phyloP scores from a whole-genome alignment of 2,329 filamentous ascomycete genomes.

The Exserohilum rostratum region DNA sequence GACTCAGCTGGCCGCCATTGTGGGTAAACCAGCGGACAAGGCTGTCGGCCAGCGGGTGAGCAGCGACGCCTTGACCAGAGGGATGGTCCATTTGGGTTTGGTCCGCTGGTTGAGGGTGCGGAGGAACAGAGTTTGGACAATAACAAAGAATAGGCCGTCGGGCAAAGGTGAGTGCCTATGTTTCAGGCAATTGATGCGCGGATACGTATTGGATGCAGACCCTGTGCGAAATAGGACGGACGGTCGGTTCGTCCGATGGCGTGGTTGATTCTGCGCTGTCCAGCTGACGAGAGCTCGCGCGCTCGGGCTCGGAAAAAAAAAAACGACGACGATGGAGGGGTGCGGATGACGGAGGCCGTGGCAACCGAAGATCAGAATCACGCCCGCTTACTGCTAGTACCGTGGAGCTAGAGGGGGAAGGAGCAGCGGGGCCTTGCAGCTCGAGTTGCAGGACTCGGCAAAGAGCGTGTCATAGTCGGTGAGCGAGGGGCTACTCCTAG shows the following conservation, averaged over 20 bases:
- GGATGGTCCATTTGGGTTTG: conserved; percentile 7
- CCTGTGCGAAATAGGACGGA: conserved; percentile 6
- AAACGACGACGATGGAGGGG: conserved; percentile 5
- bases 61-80: conserved; percentile 6
- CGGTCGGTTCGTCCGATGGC: conserved; percentile 15
- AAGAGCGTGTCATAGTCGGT: conserved; percentile 20
- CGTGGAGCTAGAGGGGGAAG: conserved; percentile 7
- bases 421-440: conserved; percentile 19
- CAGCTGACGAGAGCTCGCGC: conserved; percentile 23
- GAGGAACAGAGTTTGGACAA: too few relatives aligned
- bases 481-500: not conserved
- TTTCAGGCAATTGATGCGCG: not conserved
- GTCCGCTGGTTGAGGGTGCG: conserved; percentile 2
- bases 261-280: conserved; percentile 6
- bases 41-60: conserved; percentile 22
- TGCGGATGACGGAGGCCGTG: conserved; percentile 7
- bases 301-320: not conserved
- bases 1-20: conserved; percentile 40
- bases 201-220: conserved; percentile 1
- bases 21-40: conserved; percentile 41
- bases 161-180: too few relatives aligned
- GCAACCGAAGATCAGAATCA: conserved; percentile 13
- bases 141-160: too few relatives aligned
- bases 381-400: conserved; percentile 13
- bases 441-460: conserved; percentile 15